Evolutionary conservation across 192 early-diverging fungal species (phyloP).

Genomic region (Backusella macrospora): DNA sequence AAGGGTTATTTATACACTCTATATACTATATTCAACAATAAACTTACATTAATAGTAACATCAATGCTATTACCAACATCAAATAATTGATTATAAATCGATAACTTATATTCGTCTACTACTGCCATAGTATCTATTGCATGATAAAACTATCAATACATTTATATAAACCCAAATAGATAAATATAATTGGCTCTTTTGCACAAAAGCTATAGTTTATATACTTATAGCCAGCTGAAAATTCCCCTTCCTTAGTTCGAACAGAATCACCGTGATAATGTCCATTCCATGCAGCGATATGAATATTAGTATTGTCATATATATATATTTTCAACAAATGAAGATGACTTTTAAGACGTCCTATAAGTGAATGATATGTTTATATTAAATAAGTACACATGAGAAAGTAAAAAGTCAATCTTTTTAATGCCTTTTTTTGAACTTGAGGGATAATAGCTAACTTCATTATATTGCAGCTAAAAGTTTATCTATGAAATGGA

Average conservation of each 20-base stretch:
- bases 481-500: conserved; percentile 3
- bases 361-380: conserved; percentile 56
- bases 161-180: not conserved
- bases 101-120: conserved; percentile 42
- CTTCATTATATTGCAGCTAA: conserved; percentile 16
- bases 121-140: conserved; percentile 53
- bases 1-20: not conserved
- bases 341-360: conserved; percentile 30
- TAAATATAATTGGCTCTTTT: not conserved
- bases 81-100: conserved; percentile 33
- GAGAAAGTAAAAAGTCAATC: conserved; percentile 49
- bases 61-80: conserved; percentile 64
- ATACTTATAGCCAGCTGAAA: not conserved
- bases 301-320: conserved; percentile 24
- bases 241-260: conserved; percentile 42
- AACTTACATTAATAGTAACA: conserved; percentile 36
- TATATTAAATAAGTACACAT: conserved; percentile 66
- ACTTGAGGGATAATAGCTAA: conserved; percentile 19
- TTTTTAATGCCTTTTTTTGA: not conserved
- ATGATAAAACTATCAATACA: conserved; percentile 55
- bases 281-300: conserved; percentile 56
- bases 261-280: conserved; percentile 63
- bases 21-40: too few species aligned
- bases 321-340: not conserved
- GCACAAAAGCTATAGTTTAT: not conserved